Percentiles rank a stretch among this genome's conserved stretches.
phyloP scores from a whole-genome alignment of 2,329 filamentous ascomycete species.

The Clarireedia sp. region DNA sequence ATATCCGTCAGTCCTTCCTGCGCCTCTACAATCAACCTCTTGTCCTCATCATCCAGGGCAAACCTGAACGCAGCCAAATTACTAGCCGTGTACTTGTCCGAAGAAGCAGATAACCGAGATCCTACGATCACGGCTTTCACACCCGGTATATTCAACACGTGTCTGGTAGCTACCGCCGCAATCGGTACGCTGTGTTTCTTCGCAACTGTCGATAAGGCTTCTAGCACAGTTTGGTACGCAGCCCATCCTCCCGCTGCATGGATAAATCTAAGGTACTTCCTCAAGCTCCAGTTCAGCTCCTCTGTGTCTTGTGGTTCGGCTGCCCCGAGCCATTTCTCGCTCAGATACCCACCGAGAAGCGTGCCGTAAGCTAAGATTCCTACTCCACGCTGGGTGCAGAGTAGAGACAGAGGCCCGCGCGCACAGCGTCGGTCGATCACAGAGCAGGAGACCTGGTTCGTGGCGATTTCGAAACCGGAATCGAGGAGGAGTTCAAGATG shows the following conservation, averaged over 20 bases:
- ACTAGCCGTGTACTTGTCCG: constrained; percentile 4
- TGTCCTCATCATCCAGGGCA: constrained; percentile 4
- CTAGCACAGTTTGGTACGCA: constrained; percentile 8
- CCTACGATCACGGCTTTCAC: constrained; percentile 11
- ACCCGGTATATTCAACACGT: constrained; percentile 7
- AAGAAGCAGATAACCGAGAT: constrained; percentile 3
- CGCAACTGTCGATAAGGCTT: constrained; percentile 1
- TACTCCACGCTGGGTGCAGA: constrained; percentile 23
- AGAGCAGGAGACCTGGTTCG: constrained; percentile 29
- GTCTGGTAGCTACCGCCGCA: constrained; percentile 7
- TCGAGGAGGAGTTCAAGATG: constrained; percentile 29
- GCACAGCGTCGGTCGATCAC: constrained; percentile 27
- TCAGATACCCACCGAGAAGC: constrained; percentile 28
- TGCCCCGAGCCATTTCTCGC: constrained; percentile 24
- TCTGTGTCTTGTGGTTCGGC: constrained; percentile 19
- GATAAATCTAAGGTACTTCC: constrained; percentile 33
- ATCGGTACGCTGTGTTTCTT: constrained; percentile 5
- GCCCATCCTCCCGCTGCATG: constrained; percentile 26
- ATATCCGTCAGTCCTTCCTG: constrained; percentile 25
- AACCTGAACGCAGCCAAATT: constrained; percentile 8
- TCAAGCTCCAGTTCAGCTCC: constrained; percentile 26
- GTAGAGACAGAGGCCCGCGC: constrained; percentile 20
- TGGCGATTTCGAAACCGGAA: constrained; percentile 26
- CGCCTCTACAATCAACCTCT: constrained; percentile 12
- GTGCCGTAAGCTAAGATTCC: constrained; percentile 29